phyloP scores from a whole-genome alignment of 345 rosid genomes.

The Corymbia maculata region DNA sequence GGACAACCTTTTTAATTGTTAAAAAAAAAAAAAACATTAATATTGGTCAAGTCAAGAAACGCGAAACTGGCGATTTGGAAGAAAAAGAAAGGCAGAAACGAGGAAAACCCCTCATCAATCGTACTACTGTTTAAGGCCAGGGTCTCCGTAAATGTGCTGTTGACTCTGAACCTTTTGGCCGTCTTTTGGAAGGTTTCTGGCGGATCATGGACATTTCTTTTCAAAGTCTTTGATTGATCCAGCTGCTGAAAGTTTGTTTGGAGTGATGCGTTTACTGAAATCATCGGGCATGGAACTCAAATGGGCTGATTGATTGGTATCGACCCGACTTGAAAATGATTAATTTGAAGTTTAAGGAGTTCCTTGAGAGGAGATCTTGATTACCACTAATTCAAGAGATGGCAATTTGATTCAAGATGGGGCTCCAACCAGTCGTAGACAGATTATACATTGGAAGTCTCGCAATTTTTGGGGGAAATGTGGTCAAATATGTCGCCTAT shows the following conservation, averaged over 20 bases:
- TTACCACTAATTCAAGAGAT: background rate
- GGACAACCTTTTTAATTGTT: background rate
- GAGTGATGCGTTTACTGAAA: background rate
- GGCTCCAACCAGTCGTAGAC: background rate
- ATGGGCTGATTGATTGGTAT: background rate
- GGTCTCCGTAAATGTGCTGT: background rate
- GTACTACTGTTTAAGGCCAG: background rate
- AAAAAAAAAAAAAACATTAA: background rate
- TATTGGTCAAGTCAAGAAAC: background rate
- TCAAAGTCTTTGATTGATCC: background rate
- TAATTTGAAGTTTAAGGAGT: background rate
- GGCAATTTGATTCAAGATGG: background rate
- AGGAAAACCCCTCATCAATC: background rate
- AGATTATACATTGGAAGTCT: background rate
- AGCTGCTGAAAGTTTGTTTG: background rate
- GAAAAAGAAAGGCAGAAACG: background rate
- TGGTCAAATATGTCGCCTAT: background rate
- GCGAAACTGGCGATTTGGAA: background rate
- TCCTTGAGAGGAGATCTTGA: background rate
- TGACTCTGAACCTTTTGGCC: background rate
- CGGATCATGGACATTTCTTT: background rate
- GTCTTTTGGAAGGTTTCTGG: background rate
- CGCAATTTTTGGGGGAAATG: background rate
- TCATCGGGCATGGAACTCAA: background rate
- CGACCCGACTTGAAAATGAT: background rate